These are phyloP conservation scores for Fraxinus albicans DNA, from an alignment of 305 asterid genomes.

Conservation along the genomic window DNA sequence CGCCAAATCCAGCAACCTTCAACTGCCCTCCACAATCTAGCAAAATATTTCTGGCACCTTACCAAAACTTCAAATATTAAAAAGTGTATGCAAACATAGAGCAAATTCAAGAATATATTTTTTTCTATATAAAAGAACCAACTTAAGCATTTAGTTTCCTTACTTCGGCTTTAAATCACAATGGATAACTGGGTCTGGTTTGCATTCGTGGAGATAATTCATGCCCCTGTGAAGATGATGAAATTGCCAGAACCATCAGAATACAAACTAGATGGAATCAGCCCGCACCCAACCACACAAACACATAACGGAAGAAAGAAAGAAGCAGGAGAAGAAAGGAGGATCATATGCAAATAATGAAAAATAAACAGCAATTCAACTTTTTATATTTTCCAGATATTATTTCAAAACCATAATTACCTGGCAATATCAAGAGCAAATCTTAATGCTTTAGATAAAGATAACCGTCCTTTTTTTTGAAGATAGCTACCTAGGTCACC, in stretches of 20 bases:
- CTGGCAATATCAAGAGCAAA: constrained; percentile 92
- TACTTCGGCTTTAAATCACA: constrained; percentile 95
- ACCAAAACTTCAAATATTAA: constrained; percentile 67
- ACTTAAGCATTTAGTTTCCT: constrained; percentile 74
- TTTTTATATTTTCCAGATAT: background rate
- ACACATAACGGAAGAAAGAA: background rate
- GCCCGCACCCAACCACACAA: background rate
- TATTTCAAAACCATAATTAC: constrained; percentile 37
- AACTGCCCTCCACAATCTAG: constrained; percentile 97
- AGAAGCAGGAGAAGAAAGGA: background rate
- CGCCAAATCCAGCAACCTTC: constrained; percentile 94
- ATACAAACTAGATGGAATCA: background rate
- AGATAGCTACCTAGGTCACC: constrained; percentile 79
- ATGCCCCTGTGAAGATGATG: constrained; percentile 68
- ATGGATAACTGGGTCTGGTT: constrained; percentile 93
- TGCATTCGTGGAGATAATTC: constrained; percentile 98
- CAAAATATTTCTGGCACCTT: constrained; percentile 99
- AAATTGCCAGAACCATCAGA: constrained; percentile 24
- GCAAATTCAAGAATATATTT: background rate
- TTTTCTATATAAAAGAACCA: constrained; percentile 7
- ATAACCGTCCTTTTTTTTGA: constrained; percentile 84
- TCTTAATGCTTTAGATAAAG: constrained; percentile 85
- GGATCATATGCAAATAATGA: background rate
- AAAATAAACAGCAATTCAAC: background rate
- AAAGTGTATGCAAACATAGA: constrained; percentile 15